Conservation (phyloP, 768 basidiomycete species). For the Lactifluus echinatus region DNA sequence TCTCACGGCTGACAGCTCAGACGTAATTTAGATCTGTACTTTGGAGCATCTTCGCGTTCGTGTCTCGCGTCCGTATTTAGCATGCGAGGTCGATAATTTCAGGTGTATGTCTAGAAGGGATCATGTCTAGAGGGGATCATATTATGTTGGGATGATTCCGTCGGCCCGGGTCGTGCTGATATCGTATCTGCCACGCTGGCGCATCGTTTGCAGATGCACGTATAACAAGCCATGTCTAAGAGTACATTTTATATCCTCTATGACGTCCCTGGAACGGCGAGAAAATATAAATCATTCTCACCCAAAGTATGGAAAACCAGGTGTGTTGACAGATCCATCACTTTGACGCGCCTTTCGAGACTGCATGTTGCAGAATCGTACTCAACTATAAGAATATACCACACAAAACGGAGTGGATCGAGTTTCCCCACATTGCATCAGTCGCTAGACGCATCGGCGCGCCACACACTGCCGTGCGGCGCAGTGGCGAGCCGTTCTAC, state of each 20-base stretch:
- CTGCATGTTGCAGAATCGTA: conserved; percentile 23
- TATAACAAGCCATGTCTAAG: not conserved
- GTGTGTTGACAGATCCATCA: conserved; percentile 18
- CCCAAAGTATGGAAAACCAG: conserved; percentile 29
- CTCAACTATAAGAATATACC: conserved; percentile 35
- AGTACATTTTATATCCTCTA: conserved; percentile 8
- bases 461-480: not conserved
- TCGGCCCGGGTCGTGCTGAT: too few relatives aligned
- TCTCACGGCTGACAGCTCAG: conserved; percentile 6
- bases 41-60: too few relatives aligned
- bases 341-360: not conserved
- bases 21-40: too few relatives aligned
- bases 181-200: too few relatives aligned
- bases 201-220: too few relatives aligned
- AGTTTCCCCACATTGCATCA: not conserved
- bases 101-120: too few relatives aligned
- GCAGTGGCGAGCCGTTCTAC: not conserved
- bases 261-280: conserved; percentile 13
- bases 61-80: too few relatives aligned
- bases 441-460: not conserved
- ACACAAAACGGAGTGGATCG: conserved; percentile 38
- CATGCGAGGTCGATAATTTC: too few relatives aligned
- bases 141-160: too few relatives aligned
- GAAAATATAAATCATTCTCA: conserved; percentile 23
- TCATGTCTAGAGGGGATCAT: too few relatives aligned